These are phyloP conservation scores for Apiospora kogelbergensis DNA, from an alignment of 2,329 filamentous ascomycete genomes.

Conservation along the genomic window DNA sequence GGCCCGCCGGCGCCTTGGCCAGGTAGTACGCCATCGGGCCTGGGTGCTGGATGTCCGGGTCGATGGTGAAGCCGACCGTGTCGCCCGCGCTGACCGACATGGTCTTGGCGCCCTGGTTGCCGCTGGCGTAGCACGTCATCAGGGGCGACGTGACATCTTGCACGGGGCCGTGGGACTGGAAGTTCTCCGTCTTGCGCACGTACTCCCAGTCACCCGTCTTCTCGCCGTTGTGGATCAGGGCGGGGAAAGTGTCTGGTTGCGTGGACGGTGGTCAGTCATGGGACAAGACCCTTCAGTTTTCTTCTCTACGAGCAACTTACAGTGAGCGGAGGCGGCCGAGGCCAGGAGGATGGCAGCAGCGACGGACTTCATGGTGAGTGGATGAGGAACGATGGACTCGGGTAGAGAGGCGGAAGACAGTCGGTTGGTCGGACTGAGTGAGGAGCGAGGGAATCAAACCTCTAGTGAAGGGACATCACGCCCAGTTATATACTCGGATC, in stretches of 20 bases:
- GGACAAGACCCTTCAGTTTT: no score
- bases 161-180: constrained; percentile 33
- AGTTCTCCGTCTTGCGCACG: constrained; percentile 34
- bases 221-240: neutral
- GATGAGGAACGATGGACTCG: neutral
- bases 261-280: neutral
- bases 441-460: neutral
- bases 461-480: neutral
- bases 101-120: constrained; percentile 36
- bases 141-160: constrained; percentile 30
- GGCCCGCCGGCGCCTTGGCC: constrained; percentile 36
- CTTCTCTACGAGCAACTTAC: neutral
- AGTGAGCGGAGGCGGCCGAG: constrained; percentile 10
- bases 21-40: constrained; percentile 41
- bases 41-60: constrained; percentile 39
- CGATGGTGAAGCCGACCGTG: constrained; percentile 38
- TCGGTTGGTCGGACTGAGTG: neutral
- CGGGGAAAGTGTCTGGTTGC: constrained; percentile 8
- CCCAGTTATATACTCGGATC: neutral
- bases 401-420: neutral
- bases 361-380: constrained; percentile 9
- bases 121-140: constrained; percentile 32
- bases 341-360: constrained; percentile 7
- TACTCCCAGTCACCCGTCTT: constrained; percentile 12
- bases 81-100: constrained; percentile 43